Percentiles rank a stretch among this genome's conserved stretches.
Conservation (phyloP, 768 basidiomycete genomes). For the Hypsizygus marmoreus region DNA sequence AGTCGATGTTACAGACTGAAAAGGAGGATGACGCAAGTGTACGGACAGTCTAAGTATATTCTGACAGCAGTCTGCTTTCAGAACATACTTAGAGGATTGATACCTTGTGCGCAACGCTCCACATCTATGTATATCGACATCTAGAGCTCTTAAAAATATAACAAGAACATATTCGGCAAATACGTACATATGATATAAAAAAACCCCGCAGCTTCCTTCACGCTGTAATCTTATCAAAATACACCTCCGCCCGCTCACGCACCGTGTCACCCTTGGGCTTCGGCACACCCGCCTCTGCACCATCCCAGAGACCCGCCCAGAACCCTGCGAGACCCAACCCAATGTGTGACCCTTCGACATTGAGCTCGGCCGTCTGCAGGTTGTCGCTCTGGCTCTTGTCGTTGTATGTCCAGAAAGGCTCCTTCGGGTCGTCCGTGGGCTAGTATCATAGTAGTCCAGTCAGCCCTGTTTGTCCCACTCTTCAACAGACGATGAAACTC, state of each 20-base stretch:
- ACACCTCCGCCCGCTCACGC: conserved; percentile 27
- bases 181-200: no score
- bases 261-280: conserved; percentile 19
- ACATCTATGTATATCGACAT: no score
- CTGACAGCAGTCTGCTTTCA: conserved; percentile 2
- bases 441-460: background rate
- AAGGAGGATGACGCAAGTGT: background rate
- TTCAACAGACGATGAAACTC: background rate
- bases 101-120: no score
- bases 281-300: conserved; percentile 17
- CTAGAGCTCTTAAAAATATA: no score
- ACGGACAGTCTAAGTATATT: background rate
- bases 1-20: no score
- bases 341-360: conserved; percentile 6
- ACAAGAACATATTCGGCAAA: no score
- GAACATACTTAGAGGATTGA: conserved; percentile 5
- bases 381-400: conserved; percentile 8
- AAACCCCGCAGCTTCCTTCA: no score
- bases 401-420: conserved; percentile 18
- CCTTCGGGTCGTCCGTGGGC: conserved; percentile 11
- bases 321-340: conserved; percentile 22
- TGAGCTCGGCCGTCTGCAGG: conserved; percentile 16
- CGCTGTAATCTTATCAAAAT: conserved; percentile 23
- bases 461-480: background rate
- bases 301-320: conserved; percentile 21